A percentile compares a stretch with the other conserved stretches of the same genome.
phyloP scores from a whole-genome alignment of 495 filamentous ascomycete species.

The Aspergillus campestris region DNA sequence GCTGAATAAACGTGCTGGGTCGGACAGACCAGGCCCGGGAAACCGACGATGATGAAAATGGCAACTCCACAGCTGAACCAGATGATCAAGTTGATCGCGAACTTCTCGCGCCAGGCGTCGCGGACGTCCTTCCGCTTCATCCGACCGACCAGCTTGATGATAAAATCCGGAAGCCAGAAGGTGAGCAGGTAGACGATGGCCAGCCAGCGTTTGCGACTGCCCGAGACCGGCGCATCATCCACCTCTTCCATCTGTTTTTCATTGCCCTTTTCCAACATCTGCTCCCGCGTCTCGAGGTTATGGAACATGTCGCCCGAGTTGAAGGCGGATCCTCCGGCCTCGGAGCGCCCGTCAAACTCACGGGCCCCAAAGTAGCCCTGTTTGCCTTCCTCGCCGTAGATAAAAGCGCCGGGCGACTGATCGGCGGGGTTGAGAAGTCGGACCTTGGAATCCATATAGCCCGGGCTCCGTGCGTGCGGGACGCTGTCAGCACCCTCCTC shows the following conservation, averaged over 20 bases:
- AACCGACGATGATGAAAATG: slow-evolving; percentile 81
- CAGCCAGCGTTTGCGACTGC: slow-evolving; percentile 88
- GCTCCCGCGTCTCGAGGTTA: slow-evolving; percentile 84
- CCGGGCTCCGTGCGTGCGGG: slow-evolving; percentile 27
- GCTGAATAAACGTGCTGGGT: slow-evolving; percentile 80
- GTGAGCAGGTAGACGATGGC: slow-evolving; percentile 80
- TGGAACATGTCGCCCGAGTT: slow-evolving; percentile 95
- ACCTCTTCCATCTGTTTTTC: slow-evolving; percentile 86
- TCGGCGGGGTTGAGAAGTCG: slow-evolving; percentile 52
- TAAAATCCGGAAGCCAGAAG: slow-evolving; percentile 78
- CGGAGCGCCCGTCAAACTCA: slow-evolving; percentile 78
- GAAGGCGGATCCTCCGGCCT: slow-evolving; percentile 82
- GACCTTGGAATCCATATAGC: slow-evolving; percentile 62
- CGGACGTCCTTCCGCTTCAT: slow-evolving; percentile 94
- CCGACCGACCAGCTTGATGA: slow-evolving; percentile 66
- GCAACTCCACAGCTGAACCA: slow-evolving; percentile 77
- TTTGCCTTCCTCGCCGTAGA: slow-evolving; percentile 63
- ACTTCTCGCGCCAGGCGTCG: slow-evolving; percentile 90
- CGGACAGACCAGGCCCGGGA: slow-evolving; percentile 85
- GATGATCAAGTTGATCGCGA: slow-evolving; percentile 97
- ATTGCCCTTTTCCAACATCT: slow-evolving; percentile 93
- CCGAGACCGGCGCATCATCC: slow-evolving; percentile 67
- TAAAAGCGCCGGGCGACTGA: slow-evolving; percentile 51
- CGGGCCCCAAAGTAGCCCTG: slow-evolving; percentile 73
- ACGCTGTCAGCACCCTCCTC: slow-evolving; percentile 40